phyloP scores from a whole-genome alignment of 2,329 filamentous ascomycete genomes.

The Aureobasidium musti region DNA sequence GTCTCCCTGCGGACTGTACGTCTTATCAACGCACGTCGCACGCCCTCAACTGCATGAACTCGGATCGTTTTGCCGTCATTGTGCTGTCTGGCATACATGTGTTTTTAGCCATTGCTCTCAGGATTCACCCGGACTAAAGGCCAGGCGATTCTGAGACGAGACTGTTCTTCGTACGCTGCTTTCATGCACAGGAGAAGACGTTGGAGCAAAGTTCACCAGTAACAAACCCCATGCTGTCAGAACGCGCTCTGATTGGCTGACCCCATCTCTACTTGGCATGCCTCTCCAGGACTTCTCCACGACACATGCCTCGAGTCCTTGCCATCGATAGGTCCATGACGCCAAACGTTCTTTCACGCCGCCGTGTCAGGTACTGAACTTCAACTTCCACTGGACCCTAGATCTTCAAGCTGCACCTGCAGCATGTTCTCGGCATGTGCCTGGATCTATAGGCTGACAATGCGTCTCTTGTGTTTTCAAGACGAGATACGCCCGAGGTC shows the following conservation, averaged over 20 bases:
- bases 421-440: slow-evolving; percentile 28
- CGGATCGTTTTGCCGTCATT: neutral
- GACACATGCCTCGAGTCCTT: slow-evolving; percentile 26
- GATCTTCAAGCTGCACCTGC: slow-evolving; percentile 19
- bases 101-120: neutral
- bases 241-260: slow-evolving; percentile 14
- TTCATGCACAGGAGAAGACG: slow-evolving; percentile 23
- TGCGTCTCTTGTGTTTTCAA: slow-evolving; percentile 4
- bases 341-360: slow-evolving; percentile 24
- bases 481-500: slow-evolving; percentile 5
- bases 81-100: neutral
- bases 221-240: slow-evolving; percentile 4
- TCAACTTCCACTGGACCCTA: slow-evolving; percentile 10
- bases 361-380: slow-evolving; percentile 16
- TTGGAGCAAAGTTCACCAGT: slow-evolving; percentile 27
- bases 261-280: neutral
- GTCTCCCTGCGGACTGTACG: neutral
- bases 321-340: slow-evolving; percentile 12
- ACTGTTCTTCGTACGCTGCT: slow-evolving; percentile 6
- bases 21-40: neutral
- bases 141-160: neutral
- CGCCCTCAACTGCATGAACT: slow-evolving; percentile 3
- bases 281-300: slow-evolving; percentile 18
- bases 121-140: neutral
- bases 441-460: slow-evolving; percentile 29